Evolutionary conservation across 345 rosid genomes (phyloP), one percentile per base, ranked within the genome.

Genomic region (Ceriops tagal): DNA sequence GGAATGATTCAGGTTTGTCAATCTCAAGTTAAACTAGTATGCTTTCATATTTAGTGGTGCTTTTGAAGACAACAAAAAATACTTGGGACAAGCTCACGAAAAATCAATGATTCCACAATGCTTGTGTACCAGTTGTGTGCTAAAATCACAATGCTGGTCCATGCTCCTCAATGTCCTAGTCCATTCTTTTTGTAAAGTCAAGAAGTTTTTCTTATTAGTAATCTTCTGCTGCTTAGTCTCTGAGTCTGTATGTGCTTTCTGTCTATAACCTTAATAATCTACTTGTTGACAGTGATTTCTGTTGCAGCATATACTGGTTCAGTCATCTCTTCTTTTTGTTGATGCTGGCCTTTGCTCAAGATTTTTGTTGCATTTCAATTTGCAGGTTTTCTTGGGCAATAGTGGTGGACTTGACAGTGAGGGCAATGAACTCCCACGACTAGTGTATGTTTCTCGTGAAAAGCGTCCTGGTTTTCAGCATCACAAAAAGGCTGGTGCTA

Each of bases 1-100:
- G 89, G 90, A 64, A 83, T 89, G 89, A 84, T 87, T 59, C 96
- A 89, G 83, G 93, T 88, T 49, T 58, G 65, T 58, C 31, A 21
- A 43, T 56, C 46, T 43, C 8, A 66, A 49, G 22, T 26, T 35
- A 15, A n/a, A 24, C 4, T 26, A 34, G 5, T 0, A 30, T 21
- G 53, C 18, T 64, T 52, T 6, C 47, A 4, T 24, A 27, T 58
- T 9, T 69, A 47, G 15, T 13, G 47, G 11, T 43, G 52, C 24
- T 26, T 55, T 53, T 32, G 11, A 35, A 6, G 53, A 24, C 39
- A 49, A 31, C 21, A 28, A 19, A 21, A 22, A 32, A 31, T 64
- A 5, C 22, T 47, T 46, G 21, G 27, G 27, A 46, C 13, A 26
- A 26, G 55, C 53, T 61, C 28, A n/a, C 39, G 21, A 43, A 13